Percentiles rank a stretch among this genome's conserved stretches.
Evolutionary conservation across 108 stramenopile species (phyloP).

Genomic region (Halocafeteria seosinensis): DNA sequence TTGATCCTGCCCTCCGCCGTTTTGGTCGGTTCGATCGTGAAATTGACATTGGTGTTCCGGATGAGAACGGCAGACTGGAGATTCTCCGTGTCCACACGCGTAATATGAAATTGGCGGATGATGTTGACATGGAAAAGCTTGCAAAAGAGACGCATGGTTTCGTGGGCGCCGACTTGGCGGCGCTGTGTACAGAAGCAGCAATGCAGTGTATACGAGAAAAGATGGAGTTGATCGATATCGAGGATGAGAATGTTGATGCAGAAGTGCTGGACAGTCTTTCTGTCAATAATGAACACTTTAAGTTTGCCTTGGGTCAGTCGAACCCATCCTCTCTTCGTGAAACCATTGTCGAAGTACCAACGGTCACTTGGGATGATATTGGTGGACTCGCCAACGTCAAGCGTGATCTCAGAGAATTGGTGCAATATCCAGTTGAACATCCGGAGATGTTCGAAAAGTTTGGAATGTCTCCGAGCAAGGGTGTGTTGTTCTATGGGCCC

Average conservation of each 20-base stretch:
- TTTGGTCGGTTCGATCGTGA: constrained; percentile 98
- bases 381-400: constrained; percentile 93
- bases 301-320: constrained; percentile 75
- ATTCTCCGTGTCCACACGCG: constrained; percentile 99
- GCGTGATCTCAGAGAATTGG: constrained; percentile 98
- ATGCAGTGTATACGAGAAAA: constrained; percentile 99
- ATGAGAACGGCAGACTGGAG: constrained; percentile 96
- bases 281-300: constrained; percentile 95
- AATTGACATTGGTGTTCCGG: constrained; percentile 97
- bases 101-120: constrained; percentile 99
- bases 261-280: constrained; percentile 96
- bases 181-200: constrained; percentile 97
- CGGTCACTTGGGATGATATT: constrained; percentile 93
- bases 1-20: constrained; percentile 86
- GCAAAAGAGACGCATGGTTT: constrained; percentile 92
- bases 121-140: constrained; percentile 90
- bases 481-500: constrained; percentile 98
- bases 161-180: constrained; percentile 99
- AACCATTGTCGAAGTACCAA: constrained; percentile 98
- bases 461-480: constrained; percentile 89
- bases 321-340: constrained; percentile 94
- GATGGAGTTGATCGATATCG: constrained; percentile 99
- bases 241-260: constrained; percentile 97
- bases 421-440: constrained; percentile 99
- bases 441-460: constrained; percentile 99